phyloP scores from a whole-genome alignment of 208 protist genomes.

The Trypanosoma grayi region DNA sequence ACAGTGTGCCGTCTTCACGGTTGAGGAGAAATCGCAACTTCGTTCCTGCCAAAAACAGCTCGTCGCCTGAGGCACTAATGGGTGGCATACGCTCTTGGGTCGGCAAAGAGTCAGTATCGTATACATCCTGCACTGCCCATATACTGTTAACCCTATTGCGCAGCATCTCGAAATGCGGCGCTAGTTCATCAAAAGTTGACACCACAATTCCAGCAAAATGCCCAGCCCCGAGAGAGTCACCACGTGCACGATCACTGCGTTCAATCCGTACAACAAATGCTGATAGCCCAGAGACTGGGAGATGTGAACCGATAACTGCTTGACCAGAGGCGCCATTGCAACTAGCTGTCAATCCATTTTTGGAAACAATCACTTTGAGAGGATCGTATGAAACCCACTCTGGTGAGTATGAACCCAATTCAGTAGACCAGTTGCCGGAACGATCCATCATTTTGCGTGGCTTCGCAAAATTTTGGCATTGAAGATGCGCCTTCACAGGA shows the following conservation, averaged over 20 bases:
- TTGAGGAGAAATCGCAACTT: conserved; percentile 84
- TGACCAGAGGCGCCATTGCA: conserved; percentile 57
- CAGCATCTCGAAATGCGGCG: conserved; percentile 59
- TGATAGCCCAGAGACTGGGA: conserved; percentile 60
- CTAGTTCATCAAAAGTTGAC: conserved; percentile 41
- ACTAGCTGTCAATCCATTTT: conserved; percentile 58
- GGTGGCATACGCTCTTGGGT: conserved; percentile 65
- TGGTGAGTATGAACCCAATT: conserved; percentile 36
- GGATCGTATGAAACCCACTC: conserved; percentile 61
- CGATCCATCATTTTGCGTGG: neutral
- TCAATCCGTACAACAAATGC: conserved; percentile 78
- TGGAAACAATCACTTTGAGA: conserved; percentile 46
- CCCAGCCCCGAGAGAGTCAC: conserved; percentile 72
- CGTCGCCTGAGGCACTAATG: conserved; percentile 27
- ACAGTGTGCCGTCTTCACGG: conserved; percentile 67
- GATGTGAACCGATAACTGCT: conserved; percentile 64
- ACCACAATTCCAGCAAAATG: conserved; percentile 86
- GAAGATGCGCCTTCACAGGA: conserved; percentile 24
- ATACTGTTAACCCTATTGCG: conserved; percentile 37
- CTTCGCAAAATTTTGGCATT: conserved; percentile 11
- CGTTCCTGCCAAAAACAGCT: conserved; percentile 63
- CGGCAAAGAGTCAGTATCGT: conserved; percentile 81
- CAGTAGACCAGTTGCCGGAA: conserved; percentile 9
- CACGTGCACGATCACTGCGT: conserved; percentile 46
- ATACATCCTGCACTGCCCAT: conserved; percentile 90